Percentiles rank a stretch among this genome's conserved stretches.
Evolutionary conservation across 192 early-diverging fungal genomes (phyloP).

Genomic region (Diversispora epigaea): DNA sequence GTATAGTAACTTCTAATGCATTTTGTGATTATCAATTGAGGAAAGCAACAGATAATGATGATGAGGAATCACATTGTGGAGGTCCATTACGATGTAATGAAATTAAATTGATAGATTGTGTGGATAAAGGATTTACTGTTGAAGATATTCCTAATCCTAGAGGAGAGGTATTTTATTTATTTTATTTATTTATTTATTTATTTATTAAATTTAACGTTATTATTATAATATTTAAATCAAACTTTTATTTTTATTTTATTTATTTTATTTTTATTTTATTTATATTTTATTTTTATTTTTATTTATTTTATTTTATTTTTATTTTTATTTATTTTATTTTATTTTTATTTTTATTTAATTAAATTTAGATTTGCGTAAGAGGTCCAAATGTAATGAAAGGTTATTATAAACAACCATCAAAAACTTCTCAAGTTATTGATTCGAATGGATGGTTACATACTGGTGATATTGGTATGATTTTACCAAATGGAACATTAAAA

Average conservation of each 20-base stretch:
- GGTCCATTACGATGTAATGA: constrained; percentile 68
- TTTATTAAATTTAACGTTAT: not conserved
- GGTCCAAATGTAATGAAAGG: constrained; percentile 77
- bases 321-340: not conserved
- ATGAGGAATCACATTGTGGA: constrained; percentile 49
- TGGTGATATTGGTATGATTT: constrained; percentile 71
- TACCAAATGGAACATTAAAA: constrained; percentile 64
- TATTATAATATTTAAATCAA: no score
- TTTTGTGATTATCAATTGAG: constrained; percentile 46
- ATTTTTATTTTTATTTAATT: not conserved
- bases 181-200: not conserved
- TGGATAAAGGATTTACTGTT: constrained; percentile 70
- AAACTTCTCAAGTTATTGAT: constrained; percentile 72
- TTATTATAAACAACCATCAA: constrained; percentile 73
- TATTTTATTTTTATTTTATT: no score
- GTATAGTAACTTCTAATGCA: constrained; percentile 39
- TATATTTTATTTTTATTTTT: not conserved
- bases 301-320: not conserved
- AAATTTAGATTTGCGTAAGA: constrained; percentile 68
- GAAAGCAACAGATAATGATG: not conserved
- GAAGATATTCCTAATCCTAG: constrained; percentile 73
- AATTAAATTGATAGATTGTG: constrained; percentile 77
- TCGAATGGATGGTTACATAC: constrained; percentile 86
- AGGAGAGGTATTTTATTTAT: constrained; percentile 59
- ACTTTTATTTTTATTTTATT: not conserved